A percentile compares a stretch with the other conserved stretches of the same genome.
Conservation (phyloP, 805 yeast genomes). For the Candida suzukii region DNA sequence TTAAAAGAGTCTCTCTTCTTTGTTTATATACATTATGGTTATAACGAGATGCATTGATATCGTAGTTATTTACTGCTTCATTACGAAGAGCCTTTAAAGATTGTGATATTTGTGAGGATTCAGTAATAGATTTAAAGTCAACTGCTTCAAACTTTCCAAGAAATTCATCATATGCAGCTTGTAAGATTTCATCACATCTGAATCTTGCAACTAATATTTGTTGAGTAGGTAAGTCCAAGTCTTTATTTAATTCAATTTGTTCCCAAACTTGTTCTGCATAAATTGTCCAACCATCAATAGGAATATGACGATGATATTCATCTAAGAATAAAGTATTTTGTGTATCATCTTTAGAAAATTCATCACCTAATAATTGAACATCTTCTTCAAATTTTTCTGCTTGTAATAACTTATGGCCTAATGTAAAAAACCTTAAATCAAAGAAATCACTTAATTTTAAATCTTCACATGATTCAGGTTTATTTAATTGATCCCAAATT, state of each 20-base stretch:
- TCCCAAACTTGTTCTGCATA: conserved; percentile 92
- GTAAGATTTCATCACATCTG: conserved; percentile 85
- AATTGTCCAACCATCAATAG: conserved; percentile 93
- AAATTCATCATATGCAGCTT: conserved; percentile 41
- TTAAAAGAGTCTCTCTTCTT: conserved; percentile 43
- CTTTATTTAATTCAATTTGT: conserved; percentile 88
- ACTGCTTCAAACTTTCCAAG: conserved; percentile 19
- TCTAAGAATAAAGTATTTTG: conserved; percentile 49
- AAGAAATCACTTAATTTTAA: conserved; percentile 67
- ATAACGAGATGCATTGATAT: conserved; percentile 71
- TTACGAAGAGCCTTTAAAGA: conserved; percentile 36
- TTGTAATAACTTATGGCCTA: conserved; percentile 82
- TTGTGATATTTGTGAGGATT: conserved; percentile 31
- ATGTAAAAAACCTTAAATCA: conserved; percentile 72
- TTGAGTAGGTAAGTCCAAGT: conserved; percentile 93
- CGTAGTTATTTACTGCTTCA: conserved; percentile 48
- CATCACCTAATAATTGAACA: conserved; percentile 56
- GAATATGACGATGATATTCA: conserved; percentile 72
- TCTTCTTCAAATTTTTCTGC: conserved; percentile 60
- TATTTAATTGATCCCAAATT: conserved; percentile 73
- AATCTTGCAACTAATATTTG: conserved; percentile 91
- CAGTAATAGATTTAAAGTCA: conserved; percentile 19
- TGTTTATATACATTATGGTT: conserved; percentile 57
- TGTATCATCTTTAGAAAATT: conserved; percentile 32
- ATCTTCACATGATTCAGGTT: conserved; percentile 57